Evolutionary conservation across 768 basidiomycete genomes (phyloP).

Genomic region (Leucocoprinus leucothites): DNA sequence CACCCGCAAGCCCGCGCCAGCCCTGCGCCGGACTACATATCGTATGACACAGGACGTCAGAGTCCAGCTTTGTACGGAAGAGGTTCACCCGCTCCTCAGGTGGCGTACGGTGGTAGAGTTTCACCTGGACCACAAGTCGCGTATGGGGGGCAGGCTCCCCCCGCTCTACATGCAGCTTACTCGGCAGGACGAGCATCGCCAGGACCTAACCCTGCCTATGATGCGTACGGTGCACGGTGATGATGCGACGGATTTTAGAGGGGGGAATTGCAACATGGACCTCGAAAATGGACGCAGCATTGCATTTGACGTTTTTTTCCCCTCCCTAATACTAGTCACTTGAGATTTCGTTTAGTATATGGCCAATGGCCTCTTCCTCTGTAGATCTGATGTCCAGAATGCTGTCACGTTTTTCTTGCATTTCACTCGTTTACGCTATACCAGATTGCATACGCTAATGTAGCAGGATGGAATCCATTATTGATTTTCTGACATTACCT

Average conservation of each 20-base stretch:
- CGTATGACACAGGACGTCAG: conserved; percentile 31
- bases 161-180: conserved; percentile 31
- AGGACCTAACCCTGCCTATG: conserved; percentile 41
- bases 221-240: conserved; percentile 12
- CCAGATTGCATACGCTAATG: conserved; percentile 13
- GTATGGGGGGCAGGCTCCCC: conserved; percentile 29
- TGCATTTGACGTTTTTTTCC: conserved; percentile 2
- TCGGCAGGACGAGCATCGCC: conserved; percentile 32
- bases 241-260: background rate
- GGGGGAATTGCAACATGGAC: conserved; percentile 1
- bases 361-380: conserved; percentile 7
- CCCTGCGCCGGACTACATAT: conserved; percentile 32
- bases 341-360: background rate
- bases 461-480: conserved; percentile 10
- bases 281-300: background rate
- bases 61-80: conserved; percentile 35
- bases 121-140: conserved; percentile 28
- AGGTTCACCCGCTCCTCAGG: conserved; percentile 25
- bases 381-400: conserved; percentile 12
- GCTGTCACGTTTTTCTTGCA: conserved; percentile 10
- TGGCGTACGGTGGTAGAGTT: conserved; percentile 27
- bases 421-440: conserved; percentile 11
- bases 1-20: conserved; percentile 26
- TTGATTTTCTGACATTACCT: background rate
- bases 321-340: conserved; percentile 1